These are phyloP conservation scores for Nematocida displodere DNA, from an alignment of 371 early-diverging fungal genomes.

Conservation along the genomic window DNA sequence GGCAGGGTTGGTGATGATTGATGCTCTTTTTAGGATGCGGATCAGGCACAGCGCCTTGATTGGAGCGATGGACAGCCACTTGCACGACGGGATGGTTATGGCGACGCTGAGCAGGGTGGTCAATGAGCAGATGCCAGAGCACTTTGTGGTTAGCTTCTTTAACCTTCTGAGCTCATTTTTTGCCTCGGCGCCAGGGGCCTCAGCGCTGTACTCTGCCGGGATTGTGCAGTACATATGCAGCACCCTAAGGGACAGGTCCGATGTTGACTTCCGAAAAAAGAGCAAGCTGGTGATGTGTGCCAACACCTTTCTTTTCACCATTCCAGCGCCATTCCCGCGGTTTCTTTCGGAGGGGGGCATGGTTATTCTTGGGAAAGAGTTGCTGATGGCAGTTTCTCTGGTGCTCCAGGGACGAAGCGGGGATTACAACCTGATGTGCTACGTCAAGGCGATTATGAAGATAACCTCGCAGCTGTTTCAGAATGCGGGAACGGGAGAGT, in stretches of 20 bases:
- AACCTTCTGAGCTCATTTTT: conserved; percentile 42
- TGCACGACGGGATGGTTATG: conserved; percentile 39
- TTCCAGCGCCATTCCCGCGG: conserved; percentile 18
- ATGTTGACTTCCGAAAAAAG: conserved; percentile 29
- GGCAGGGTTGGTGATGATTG: conserved; percentile 29
- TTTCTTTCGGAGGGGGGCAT: conserved; percentile 39
- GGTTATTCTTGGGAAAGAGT: conserved; percentile 29
- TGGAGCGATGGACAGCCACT: conserved; percentile 12
- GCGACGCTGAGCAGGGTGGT: not conserved
- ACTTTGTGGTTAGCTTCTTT: conserved; percentile 14
- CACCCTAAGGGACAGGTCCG: conserved; percentile 10
- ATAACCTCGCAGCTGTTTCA: conserved; percentile 41
- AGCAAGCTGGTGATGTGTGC: conserved; percentile 27
- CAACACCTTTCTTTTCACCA: conserved; percentile 38
- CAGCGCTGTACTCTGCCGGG: conserved; percentile 45
- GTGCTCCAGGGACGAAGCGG: not conserved
- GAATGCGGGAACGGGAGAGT: conserved; percentile 31
- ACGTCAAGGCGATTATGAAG: conserved; percentile 39
- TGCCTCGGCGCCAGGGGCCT: conserved; percentile 32
- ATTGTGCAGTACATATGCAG: conserved; percentile 43
- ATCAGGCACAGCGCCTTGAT: conserved; percentile 23
- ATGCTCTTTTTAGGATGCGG: conserved; percentile 34
- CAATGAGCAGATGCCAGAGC: conserved; percentile 21
- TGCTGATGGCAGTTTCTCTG: not conserved
- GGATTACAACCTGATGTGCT: conserved; percentile 16